A percentile compares a stretch with the other conserved stretches of the same genome.
Conservation (phyloP, 352 stramenopile species). For the Poterioochromonas sp. region DNA sequence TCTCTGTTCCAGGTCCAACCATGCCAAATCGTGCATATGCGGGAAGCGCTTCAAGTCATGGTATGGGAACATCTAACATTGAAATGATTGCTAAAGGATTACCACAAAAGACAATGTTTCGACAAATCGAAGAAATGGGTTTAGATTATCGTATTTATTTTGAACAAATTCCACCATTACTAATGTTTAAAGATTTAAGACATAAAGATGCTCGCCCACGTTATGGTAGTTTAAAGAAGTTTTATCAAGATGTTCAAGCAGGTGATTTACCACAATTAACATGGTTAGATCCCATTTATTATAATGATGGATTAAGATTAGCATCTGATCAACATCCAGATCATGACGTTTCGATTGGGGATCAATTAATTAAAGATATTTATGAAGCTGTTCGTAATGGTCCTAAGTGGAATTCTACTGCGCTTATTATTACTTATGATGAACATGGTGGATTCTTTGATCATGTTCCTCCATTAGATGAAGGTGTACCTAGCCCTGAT, state of each 20-base stretch:
- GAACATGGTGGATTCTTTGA: slow-evolving; percentile 48
- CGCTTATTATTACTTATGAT: slow-evolving; percentile 48
- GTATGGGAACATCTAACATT: slow-evolving; percentile 28
- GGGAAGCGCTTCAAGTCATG: slow-evolving; percentile 32
- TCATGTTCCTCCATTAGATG: slow-evolving; percentile 35
- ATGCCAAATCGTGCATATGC: slow-evolving; percentile 40
- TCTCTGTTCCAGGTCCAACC: slow-evolving; percentile 39
- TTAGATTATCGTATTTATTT: slow-evolving; percentile 39
- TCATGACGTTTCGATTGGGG: slow-evolving; percentile 39
- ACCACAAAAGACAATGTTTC: slow-evolving; percentile 40
- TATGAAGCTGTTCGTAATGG: slow-evolving; percentile 41
- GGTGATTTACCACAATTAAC: slow-evolving; percentile 37
- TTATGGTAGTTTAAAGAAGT: slow-evolving; percentile 9
- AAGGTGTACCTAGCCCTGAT: slow-evolving; percentile 40
- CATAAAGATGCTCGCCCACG: neutral
- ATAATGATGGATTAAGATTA: neutral
- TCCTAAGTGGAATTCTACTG: slow-evolving; percentile 41
- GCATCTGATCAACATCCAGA: slow-evolving; percentile 39
- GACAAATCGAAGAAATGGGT: slow-evolving; percentile 30
- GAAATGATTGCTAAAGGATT: slow-evolving; percentile 22
- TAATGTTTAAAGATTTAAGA: slow-evolving; percentile 38
- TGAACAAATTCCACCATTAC: slow-evolving; percentile 25
- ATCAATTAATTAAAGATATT: slow-evolving; percentile 44
- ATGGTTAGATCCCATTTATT: slow-evolving; percentile 41
- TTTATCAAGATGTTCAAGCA: slow-evolving; percentile 35